Percentiles rank a stretch among this genome's conserved stretches.
Conservation (phyloP, 2,329 filamentous ascomycete species). For the Ascocoryne sarcoides region DNA sequence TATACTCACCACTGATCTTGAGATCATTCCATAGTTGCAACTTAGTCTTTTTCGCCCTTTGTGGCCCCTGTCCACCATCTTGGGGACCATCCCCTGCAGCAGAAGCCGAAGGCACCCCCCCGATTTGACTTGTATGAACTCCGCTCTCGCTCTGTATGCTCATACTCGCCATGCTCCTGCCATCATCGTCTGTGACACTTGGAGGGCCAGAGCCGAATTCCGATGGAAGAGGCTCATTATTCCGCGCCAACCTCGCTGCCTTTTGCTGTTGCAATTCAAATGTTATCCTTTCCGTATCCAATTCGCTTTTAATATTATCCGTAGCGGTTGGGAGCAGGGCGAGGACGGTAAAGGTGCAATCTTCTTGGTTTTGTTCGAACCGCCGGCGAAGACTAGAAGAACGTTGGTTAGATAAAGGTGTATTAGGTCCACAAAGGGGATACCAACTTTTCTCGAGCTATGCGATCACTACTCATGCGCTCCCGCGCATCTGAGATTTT, state of each 20-base stretch:
- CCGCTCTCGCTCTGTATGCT: slow-evolving; percentile 77
- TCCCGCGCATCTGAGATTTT: slow-evolving; percentile 91
- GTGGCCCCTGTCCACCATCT: slow-evolving; percentile 35
- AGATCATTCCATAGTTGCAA: slow-evolving; percentile 94
- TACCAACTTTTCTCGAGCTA: slow-evolving; percentile 88
- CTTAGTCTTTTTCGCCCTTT: slow-evolving; percentile 66
- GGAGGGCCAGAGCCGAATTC: slow-evolving; percentile 36
- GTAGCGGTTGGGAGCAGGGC: slow-evolving; percentile 87
- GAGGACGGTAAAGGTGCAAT: slow-evolving; percentile 97
- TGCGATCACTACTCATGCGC: slow-evolving; percentile 92
- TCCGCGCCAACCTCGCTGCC: slow-evolving; percentile 57
- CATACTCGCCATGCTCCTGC: slow-evolving; percentile 64
- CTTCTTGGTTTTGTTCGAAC: slow-evolving; percentile 98
- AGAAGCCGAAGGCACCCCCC: slow-evolving; percentile 44
- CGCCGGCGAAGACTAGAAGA: slow-evolving; percentile 70
- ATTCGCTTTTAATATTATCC: slow-evolving; percentile 75
- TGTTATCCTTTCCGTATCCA: slow-evolving; percentile 88
- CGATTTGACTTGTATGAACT: slow-evolving; percentile 71
- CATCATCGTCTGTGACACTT: slow-evolving; percentile 75
- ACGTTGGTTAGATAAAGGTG: slow-evolving; percentile 10
- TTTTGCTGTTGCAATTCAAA: slow-evolving; percentile 94
- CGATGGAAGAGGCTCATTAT: slow-evolving; percentile 39
- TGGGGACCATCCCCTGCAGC: slow-evolving; percentile 31
- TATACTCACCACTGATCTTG: slow-evolving; percentile 76
- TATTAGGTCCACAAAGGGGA: neutral